Evolutionary conservation across 306 rosid species (phyloP), one percentile per base, ranked within the genome.

Genomic region (Dalbergia cultrata): DNA sequence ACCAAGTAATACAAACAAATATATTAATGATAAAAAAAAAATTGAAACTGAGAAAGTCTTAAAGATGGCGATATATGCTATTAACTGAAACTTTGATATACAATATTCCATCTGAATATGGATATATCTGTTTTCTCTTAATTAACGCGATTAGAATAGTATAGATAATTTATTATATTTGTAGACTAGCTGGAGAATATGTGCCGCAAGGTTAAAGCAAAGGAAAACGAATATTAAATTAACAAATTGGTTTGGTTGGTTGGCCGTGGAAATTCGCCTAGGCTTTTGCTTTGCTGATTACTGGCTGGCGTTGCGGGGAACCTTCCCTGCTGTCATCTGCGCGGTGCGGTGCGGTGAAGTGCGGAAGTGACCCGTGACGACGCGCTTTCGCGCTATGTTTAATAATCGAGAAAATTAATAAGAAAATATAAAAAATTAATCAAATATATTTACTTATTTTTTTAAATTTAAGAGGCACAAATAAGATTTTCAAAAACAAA

Each of bases 141-240:
- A 59, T 47, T 62, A 47, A 62, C 0, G 31, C 18, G 71, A 61
- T 26, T 47, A 31, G 50, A 62, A 45, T 47, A 75, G 10, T 75
- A 1, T 59, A 13, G 65, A 21, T 59, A 60, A 60, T 60, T 13
- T 11, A 26, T 43, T 59, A 31, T 60, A 11, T 7, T 59, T 4
- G 12, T 19, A 10, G 9, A 47, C 53, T 10, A 47, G 53, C 53
- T 47, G 53, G 53, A 47, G 53, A 47, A 47, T 47, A 47, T 47
- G 10, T 47, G 10, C 3, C 12, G 14, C 53, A 10, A 12, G 10
- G 13, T 11, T 11, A 47, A 47, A 47, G 53, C 16, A 10, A 47
- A 10, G 53, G 14, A 47, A 12, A 11, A 12, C 14, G 53, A 47
- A 13, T 47, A 47, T 47, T 47, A 43, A 43, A 47, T 11, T 11